Evolutionary conservation across 139 green algal species (phyloP), one percentile per base, ranked within the genome.

Genomic region (Pleodorina starrii): DNA sequence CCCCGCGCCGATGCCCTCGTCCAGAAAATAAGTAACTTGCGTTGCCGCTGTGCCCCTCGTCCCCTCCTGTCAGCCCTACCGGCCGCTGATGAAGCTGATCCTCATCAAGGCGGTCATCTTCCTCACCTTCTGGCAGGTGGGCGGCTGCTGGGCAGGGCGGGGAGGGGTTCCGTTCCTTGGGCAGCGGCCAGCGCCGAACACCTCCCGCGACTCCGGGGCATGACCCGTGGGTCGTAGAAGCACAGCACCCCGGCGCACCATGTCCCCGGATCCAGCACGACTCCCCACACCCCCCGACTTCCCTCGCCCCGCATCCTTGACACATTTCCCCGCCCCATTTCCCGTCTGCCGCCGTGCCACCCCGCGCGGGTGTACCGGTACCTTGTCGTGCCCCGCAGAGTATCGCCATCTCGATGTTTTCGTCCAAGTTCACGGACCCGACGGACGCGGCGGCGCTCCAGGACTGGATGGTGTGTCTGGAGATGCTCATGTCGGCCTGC

Each of bases 81-180:
- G 97, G 51, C 98, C 98, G 4, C 87, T 99, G 6, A 80, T 99
- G 43, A 99, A 99, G 93, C 98, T 99, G 83, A 79, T 97, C 42
- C 60, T 99, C 42, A 95, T 99, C 88, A 99, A 99, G 91, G 88
- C 94, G 2, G 97, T 99, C 43, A 96, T 99, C 51, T 99, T 99
- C 94, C 87, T 99, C 29, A 99, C 97, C 4, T 99, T 98, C 90
- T 99, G 98, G 98, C 98, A 99, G 95, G 95, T 97, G 46, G 32
- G 63, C 63, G 2, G n/a, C n/a, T n/a, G n/a, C n/a, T n/a, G n/a
- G n/a, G n/a, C n/a, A n/a, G n/a, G n/a, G n/a, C n/a, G n/a, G n/a
- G n/a, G n/a, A n/a, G n/a, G n/a, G n/a, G n/a, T n/a, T n/a, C n/a
- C n/a, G n/a, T n/a, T n/a, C n/a, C n/a, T n/a, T n/a, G n/a, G n/a